Conservation (phyloP, 495 filamentous ascomycete species). For the Peziza echinospora region DNA sequence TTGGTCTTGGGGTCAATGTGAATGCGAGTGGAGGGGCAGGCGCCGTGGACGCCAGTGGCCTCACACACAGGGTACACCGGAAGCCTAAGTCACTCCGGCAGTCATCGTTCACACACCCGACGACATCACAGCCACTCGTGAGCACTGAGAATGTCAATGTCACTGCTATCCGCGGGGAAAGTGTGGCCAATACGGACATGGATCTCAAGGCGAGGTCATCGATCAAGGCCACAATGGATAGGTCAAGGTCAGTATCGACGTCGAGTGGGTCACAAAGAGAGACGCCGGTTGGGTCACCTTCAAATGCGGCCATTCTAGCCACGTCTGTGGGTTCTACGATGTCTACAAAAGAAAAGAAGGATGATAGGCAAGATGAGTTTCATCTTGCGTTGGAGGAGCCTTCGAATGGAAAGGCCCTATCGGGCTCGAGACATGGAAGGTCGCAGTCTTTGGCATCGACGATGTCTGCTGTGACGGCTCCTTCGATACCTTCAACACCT, state of each 20-base stretch:
- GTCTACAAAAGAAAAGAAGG: not conserved
- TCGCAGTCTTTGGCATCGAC: not conserved
- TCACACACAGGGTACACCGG: not conserved
- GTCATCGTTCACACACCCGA: slow-evolving; percentile 13
- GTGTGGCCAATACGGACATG: slow-evolving; percentile 10
- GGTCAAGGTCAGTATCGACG: not conserved
- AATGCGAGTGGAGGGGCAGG: too few relatives aligned
- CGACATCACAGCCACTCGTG: slow-evolving; percentile 14
- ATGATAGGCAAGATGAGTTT: not conserved
- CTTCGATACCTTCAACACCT: not conserved
- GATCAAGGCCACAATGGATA: slow-evolving; percentile 8
- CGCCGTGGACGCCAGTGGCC: not conserved
- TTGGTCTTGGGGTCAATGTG: too few relatives aligned
- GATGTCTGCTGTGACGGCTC: not conserved
- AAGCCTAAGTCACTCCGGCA: slow-evolving; percentile 11
- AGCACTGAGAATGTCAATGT: slow-evolving; percentile 18
- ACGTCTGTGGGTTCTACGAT: not conserved
- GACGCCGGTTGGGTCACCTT: not conserved
- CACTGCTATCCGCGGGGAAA: slow-evolving; percentile 12
- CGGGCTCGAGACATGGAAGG: not conserved
- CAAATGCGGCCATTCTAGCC: not conserved
- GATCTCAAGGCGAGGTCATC: slow-evolving; percentile 6
- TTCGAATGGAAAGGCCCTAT: not conserved
- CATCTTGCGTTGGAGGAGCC: not conserved
- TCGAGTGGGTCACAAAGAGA: not conserved